Evolutionary conservation across 2,329 filamentous ascomycete genomes (phyloP).

Genomic region (Nigrospora oryzae): DNA sequence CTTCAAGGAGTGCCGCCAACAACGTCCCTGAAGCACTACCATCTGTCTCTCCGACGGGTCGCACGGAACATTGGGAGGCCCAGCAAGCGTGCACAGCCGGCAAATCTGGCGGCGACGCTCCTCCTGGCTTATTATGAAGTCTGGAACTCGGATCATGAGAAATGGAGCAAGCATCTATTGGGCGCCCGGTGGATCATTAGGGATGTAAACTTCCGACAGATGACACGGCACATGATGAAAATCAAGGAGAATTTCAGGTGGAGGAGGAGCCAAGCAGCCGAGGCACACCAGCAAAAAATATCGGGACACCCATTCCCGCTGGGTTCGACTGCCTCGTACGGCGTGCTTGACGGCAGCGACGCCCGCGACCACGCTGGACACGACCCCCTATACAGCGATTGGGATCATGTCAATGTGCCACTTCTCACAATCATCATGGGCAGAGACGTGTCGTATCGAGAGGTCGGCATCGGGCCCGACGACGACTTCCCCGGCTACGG

Average conservation of each 20-base stretch:
- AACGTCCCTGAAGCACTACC: conserved; percentile 85
- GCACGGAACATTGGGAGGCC: conserved; percentile 66
- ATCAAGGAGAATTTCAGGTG: conserved; percentile 37
- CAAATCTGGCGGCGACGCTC: conserved; percentile 81
- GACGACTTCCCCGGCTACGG: neutral
- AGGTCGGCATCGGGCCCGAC: conserved; percentile 30
- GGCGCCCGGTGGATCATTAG: conserved; percentile 75
- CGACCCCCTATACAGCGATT: conserved; percentile 19
- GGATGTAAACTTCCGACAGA: conserved; percentile 70
- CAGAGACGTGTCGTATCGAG: conserved; percentile 44
- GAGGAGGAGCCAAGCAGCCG: conserved; percentile 12
- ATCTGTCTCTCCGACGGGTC: conserved; percentile 71
- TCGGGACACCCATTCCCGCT: neutral
- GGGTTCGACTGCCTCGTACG: neutral
- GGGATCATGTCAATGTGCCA: conserved; percentile 25
- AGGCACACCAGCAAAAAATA: conserved; percentile 14
- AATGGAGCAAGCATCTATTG: conserved; percentile 89
- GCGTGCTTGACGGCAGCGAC: neutral
- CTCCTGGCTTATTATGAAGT: conserved; percentile 89
- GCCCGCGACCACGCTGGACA: conserved; percentile 9
- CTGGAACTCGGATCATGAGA: conserved; percentile 86
- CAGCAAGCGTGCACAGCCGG: conserved; percentile 61
- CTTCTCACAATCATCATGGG: conserved; percentile 36
- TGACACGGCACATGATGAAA: conserved; percentile 63
- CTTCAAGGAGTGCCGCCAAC: conserved; percentile 66